Base-by-base conservation (phyloP, 805 yeast genomes). In the Starmerella bombi region DNA sequence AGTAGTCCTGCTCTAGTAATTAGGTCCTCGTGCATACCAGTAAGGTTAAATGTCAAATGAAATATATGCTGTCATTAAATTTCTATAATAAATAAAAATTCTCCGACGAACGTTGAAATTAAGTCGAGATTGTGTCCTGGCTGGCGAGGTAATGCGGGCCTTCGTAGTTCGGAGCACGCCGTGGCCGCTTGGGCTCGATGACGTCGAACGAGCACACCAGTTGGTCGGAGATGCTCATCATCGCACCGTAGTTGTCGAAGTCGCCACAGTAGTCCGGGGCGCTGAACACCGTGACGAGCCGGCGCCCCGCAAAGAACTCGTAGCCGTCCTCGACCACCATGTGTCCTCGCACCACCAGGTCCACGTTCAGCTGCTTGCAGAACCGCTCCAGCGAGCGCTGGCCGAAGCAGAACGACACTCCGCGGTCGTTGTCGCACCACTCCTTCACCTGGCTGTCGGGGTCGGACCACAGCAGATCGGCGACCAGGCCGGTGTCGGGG, bases 171-270 rank as follows among this genome's bases (percentile, higher is more conserved):
- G n/a, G n/a, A n/a, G n/a, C n/a, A n/a, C n/a, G n/a, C n/a, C 31
- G 31, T 10, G 31, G 31, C 6, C 31, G 6, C 6, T 15, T 50
- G 12, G 98, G 98, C 63, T 91, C 95, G 42, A 91, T 66, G 34
- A 88, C 69, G 59, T 91, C 97, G 61, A 91, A 91, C 45, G 91
- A 79, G 61, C 98, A 91, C 41, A 86, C 63, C 50, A 91, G 67
- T 50, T 85, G 94, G 48, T 85, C 93, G 46, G 80, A 74, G 14
- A 91, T 95, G 53, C 88, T 78, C 97, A 91, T 88, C 6, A 91
- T 95, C 1, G 98, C 98, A 16, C 94, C 95, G 93, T 93, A 83
- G 56, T 84, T 84, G 59, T 85, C 82, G 55, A 77, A 77, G 56
- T 77, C 85, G 14, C 85, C 85, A 54, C 85, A 77, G 56, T 77